These are phyloP conservation scores for Ogataea henricii DNA, from an alignment of 805 yeast species.

Conservation along the genomic window DNA sequence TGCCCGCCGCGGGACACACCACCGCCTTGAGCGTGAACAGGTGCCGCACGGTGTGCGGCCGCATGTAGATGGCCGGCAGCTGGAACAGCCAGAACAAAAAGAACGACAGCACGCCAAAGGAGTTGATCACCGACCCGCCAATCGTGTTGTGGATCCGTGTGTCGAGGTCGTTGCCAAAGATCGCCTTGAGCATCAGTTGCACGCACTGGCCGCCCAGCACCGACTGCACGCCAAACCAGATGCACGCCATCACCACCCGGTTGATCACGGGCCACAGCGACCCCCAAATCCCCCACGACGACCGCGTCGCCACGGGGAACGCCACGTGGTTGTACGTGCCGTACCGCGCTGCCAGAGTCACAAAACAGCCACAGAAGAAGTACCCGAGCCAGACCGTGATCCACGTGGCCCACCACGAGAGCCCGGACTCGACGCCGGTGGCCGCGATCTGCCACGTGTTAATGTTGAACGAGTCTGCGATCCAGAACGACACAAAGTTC, in stretches of 20 bases:
- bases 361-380: constrained; percentile 65
- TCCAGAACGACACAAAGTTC: constrained; percentile 80
- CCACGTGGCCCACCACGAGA: constrained; percentile 93
- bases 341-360: constrained; percentile 70
- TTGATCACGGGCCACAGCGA: constrained; percentile 86
- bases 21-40: constrained; percentile 81
- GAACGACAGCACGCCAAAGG: constrained; percentile 72
- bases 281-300: constrained; percentile 86
- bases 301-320: constrained; percentile 80
- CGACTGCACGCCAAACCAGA: constrained; percentile 88
- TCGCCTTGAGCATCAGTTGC: constrained; percentile 72
- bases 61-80: constrained; percentile 78
- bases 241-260: constrained; percentile 74
- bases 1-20: constrained; percentile 79
- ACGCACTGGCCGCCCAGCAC: constrained; percentile 86
- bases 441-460: constrained; percentile 92
- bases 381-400: constrained; percentile 90
- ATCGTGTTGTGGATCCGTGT: constrained; percentile 62
- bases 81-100: constrained; percentile 82
- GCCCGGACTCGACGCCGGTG: constrained; percentile 74
- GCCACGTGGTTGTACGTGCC: constrained; percentile 82
- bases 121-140: constrained; percentile 54
- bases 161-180: constrained; percentile 68
- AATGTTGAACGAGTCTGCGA: constrained; percentile 87
- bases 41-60: constrained; percentile 84